phyloP scores from a whole-genome alignment of 495 filamentous ascomycete genomes.

The Lasiosphaeria miniovina region DNA sequence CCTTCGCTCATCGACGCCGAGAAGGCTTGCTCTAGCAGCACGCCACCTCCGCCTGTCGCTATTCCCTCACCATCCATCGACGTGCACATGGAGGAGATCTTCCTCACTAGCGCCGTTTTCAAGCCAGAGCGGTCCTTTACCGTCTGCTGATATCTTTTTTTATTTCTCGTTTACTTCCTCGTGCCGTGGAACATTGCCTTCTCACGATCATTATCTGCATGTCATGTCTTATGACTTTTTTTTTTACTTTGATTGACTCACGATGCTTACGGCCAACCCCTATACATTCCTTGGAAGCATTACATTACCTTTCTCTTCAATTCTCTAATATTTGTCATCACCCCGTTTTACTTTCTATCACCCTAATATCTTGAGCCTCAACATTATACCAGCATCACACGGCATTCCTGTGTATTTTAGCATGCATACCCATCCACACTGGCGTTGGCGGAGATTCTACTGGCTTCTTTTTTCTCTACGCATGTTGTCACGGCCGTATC shows the following conservation, averaged over 20 bases:
- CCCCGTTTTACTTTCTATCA: constrained; percentile 1
- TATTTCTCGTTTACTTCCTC: neutral
- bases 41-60: constrained; percentile 16
- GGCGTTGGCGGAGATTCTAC: constrained; percentile 2
- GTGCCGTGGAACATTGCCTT: neutral
- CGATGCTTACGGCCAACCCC: constrained; percentile 6
- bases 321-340: constrained; percentile 1
- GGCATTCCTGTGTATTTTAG: neutral
- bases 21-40: constrained; percentile 24
- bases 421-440: constrained; percentile 4
- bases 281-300: constrained; percentile 8
- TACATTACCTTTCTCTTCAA: neutral
- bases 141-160: neutral
- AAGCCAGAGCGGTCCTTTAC: constrained; percentile 16
- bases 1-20: constrained; percentile 21
- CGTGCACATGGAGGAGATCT: constrained; percentile 27
- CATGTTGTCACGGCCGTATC: constrained; percentile 12
- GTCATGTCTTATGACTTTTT: constrained; percentile 7
- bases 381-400: constrained; percentile 1
- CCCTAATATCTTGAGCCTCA: neutral
- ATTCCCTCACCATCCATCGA: constrained; percentile 10
- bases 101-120: constrained; percentile 47
- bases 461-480: neutral
- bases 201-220: neutral
- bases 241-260: constrained; percentile 6